Conservation (phyloP, 345 rosid genomes). For the Rhodamnia rubescens region DNA sequence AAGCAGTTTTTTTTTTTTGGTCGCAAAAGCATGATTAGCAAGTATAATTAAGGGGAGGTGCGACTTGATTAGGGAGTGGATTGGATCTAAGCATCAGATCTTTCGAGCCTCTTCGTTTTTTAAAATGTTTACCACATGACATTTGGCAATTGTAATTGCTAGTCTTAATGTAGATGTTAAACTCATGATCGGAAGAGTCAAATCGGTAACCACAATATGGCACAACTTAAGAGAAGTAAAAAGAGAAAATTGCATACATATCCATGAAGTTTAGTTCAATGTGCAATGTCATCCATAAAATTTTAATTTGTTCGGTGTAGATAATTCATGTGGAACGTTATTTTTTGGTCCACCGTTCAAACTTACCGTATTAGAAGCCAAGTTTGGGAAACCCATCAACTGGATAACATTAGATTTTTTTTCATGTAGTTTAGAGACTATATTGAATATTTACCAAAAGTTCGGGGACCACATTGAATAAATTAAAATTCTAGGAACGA, state of each 20-base stretch:
- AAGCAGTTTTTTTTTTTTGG: no score
- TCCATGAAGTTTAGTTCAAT: neutral
- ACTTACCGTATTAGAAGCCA: neutral
- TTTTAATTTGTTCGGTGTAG: accelerated
- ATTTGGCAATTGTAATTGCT: neutral
- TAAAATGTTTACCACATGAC: neutral
- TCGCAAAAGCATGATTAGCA: neutral
- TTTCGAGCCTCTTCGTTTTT: neutral
- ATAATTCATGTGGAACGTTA: neutral
- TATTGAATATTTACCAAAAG: accelerated
- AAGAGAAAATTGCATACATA: accelerated
- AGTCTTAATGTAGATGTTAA: neutral
- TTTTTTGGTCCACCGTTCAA: neutral
- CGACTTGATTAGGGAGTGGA: neutral
- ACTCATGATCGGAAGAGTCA: neutral
- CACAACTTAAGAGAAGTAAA: neutral
- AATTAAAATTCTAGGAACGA: neutral
- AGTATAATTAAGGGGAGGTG: neutral
- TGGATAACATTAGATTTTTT: neutral
- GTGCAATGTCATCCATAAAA: neutral
- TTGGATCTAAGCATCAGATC: neutral
- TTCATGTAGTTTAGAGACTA: accelerated
- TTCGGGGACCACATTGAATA: accelerated
- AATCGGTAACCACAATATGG: neutral
- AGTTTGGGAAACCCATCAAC: neutral